Conservation (phyloP, 1,139 yeast species). For the Kodamaea suecica region DNA sequence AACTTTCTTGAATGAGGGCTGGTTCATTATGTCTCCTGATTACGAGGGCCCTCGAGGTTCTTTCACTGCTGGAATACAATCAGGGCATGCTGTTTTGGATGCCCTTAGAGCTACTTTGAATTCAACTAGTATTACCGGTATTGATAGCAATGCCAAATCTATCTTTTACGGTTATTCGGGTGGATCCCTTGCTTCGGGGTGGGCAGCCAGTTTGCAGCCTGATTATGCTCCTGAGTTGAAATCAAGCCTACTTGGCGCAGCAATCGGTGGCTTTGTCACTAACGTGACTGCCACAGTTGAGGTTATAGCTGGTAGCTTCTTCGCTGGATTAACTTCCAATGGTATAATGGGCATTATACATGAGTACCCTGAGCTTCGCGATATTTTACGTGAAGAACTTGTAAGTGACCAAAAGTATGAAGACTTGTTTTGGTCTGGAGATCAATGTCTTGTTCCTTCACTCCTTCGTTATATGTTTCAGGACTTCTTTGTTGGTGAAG, state of each 20-base stretch:
- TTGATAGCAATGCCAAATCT: conserved; percentile 21
- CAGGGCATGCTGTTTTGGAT: conserved; percentile 30
- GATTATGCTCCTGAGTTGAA: conserved; percentile 32
- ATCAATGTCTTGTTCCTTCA: conserved; percentile 10
- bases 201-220: conserved; percentile 37
- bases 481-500: conserved; percentile 17
- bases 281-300: conserved; percentile 20
- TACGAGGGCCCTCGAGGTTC: conserved; percentile 30
- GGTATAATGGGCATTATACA: conserved; percentile 26
- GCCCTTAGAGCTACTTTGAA: conserved; percentile 25
- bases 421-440: conserved; percentile 3
- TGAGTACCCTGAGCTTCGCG: conserved; percentile 23
- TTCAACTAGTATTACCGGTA: conserved; percentile 19
- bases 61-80: conserved; percentile 28
- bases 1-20: conserved; percentile 25
- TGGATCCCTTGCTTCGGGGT: conserved; percentile 33
- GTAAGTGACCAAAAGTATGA: conserved; percentile 1
- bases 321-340: conserved; percentile 25
- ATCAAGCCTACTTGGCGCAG: conserved; percentile 27
- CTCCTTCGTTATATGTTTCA: conserved; percentile 8
- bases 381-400: conserved; percentile 1
- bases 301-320: conserved; percentile 20
- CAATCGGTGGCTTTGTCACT: conserved; percentile 32
- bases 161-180: conserved; percentile 23
- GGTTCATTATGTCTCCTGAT: conserved; percentile 32